phyloP scores from a whole-genome alignment of 106 monocot species.

The Phalaenopsis equestris region DNA sequence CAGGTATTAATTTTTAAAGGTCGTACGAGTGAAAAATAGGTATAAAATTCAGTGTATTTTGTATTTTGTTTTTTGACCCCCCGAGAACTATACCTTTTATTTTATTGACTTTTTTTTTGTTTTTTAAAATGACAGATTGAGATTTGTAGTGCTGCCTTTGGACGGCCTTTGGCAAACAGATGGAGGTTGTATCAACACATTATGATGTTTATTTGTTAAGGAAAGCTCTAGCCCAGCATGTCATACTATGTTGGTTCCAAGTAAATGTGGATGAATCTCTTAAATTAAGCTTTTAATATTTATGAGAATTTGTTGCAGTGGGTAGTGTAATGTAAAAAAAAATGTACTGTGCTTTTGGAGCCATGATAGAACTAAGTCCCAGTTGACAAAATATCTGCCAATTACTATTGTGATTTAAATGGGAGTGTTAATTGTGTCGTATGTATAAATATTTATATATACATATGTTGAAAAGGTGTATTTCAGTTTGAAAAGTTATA shows the following conservation, averaged over 20 bases:
- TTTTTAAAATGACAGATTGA: neutral
- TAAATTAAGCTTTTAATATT: too few species aligned
- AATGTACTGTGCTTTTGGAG: neutral
- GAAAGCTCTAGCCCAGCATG: neutral
- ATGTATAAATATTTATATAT: too few species aligned
- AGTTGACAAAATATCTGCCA: too few species aligned
- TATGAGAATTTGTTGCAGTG: neutral
- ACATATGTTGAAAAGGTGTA: too few species aligned
- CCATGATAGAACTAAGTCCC: neutral
- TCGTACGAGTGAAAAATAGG: too few species aligned
- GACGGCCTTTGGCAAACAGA: neutral
- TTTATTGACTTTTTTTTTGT: neutral
- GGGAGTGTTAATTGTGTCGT: too few species aligned
- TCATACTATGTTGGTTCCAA: neutral
- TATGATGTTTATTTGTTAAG: neutral
- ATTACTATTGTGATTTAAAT: too few species aligned
- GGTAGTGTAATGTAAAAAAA: neutral
- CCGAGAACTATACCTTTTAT: neutral
- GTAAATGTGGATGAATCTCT: neutral
- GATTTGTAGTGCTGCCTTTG: neutral
- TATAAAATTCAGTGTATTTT: too few species aligned
- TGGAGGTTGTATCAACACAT: neutral
- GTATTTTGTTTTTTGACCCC: too few species aligned
- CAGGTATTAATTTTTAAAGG: too few species aligned
- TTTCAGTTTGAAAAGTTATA: too few species aligned